A percentile compares a stretch with the other conserved stretches of the same genome.
phyloP scores from a whole-genome alignment of 2,329 filamentous ascomycete genomes.

The Neurospora sp. region DNA sequence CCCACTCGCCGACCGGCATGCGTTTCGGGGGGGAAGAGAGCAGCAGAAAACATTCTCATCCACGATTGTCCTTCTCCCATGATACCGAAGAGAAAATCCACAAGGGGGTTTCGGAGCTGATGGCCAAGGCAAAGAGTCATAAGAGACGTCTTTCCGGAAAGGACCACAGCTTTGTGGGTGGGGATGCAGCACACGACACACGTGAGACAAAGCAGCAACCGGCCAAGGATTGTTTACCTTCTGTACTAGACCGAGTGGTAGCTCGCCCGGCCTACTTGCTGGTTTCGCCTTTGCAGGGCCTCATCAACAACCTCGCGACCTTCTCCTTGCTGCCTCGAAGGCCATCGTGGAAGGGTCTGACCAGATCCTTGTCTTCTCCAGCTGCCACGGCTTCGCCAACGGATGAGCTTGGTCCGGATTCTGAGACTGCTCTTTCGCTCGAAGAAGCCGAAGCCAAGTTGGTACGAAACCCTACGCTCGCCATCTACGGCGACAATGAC shows the following conservation, averaged over 20 bases:
- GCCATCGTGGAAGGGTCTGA: constrained; percentile 8
- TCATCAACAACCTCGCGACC: constrained; percentile 52
- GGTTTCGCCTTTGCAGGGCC: constrained; percentile 55
- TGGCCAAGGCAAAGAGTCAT: constrained; percentile 29
- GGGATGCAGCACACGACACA: constrained; percentile 7
- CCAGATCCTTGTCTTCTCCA: constrained; percentile 1
- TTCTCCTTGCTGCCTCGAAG: constrained; percentile 38
- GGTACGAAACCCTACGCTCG: constrained; percentile 49
- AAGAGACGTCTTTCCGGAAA: constrained; percentile 5
- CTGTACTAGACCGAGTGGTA: constrained; percentile 24
- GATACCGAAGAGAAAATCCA: constrained; percentile 39
- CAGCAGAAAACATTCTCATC: constrained; percentile 30
- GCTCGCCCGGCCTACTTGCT: constrained; percentile 48
- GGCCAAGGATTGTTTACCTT: constrained; percentile 14
- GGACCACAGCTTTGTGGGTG: constrained; percentile 8
- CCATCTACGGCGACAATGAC: constrained; percentile 23
- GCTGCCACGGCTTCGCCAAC: constrained; percentile 1
- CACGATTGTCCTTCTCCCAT: constrained; percentile 26
- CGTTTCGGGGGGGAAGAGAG: constrained; percentile 42
- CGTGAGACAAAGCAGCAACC: constrained; percentile 14
- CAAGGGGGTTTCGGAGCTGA: constrained; percentile 36
- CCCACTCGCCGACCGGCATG: constrained; percentile 29
- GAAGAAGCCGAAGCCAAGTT: constrained; percentile 43
- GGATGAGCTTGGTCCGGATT: constrained; percentile 7
- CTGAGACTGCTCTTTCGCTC: background rate